Evolutionary conservation across 768 basidiomycete species (phyloP).

Genomic region (Thelephora aurantiotincta): DNA sequence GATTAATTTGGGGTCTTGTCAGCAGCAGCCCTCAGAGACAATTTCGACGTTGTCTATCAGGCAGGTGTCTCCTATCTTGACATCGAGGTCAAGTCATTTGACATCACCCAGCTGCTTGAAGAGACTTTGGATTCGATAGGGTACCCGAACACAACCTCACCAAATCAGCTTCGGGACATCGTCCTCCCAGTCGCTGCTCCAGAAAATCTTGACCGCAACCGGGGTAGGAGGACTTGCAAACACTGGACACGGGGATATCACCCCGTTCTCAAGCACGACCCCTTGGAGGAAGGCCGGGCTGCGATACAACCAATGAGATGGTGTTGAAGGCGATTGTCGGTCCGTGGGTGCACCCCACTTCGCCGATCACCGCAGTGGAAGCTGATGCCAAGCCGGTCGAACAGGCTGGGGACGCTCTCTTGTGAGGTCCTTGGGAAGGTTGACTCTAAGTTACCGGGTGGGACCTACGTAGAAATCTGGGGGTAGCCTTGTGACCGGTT

Average conservation of each 20-base stretch:
- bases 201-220: conserved; percentile 32
- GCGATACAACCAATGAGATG: conserved; percentile 78
- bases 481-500: background rate
- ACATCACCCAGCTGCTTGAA: conserved; percentile 59
- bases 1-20: conserved; percentile 87
- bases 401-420: conserved; percentile 21
- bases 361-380: too few species aligned
- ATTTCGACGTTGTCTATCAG: conserved; percentile 94
- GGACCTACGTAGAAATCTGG: conserved; percentile 1
- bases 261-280: conserved; percentile 75
- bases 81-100: background rate
- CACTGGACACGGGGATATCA: conserved; percentile 15
- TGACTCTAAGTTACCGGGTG: conserved; percentile 67
- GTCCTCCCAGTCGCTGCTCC: conserved; percentile 73
- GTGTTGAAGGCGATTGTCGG: conserved; percentile 67
- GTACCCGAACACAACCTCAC: conserved; percentile 81
- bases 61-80: conserved; percentile 23
- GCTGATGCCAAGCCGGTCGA: too few species aligned
- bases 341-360: conserved; percentile 38
- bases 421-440: conserved; percentile 66
- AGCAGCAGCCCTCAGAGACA: conserved; percentile 67
- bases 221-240: conserved; percentile 30
- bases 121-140: conserved; percentile 93
- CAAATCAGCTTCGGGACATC: conserved; percentile 84
- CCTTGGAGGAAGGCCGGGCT: conserved; percentile 86